Evolutionary conservation across 2,329 filamentous ascomycete genomes (phyloP), one percentile per base, ranked within the genome.

Genomic region (Aureobasidium sp.): DNA sequence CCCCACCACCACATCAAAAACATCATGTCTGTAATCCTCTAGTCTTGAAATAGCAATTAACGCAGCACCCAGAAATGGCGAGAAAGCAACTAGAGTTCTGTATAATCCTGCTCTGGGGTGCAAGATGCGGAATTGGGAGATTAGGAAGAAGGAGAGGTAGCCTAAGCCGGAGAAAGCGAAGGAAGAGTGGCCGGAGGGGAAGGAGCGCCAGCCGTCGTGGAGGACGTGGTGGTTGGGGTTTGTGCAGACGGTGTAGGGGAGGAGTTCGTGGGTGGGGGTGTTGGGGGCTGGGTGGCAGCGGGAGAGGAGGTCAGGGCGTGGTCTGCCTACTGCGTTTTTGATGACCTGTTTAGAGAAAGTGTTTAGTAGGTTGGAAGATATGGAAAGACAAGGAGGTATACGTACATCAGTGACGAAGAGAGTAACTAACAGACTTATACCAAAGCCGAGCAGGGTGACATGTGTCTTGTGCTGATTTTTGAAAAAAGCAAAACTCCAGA

Each of bases 241-340:
- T 11, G 88, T 92, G 77, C 90, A 95, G 3, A 92, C 82, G 36
- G 83, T 80, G 54, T 87, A 82, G 16, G 81, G 84, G 32, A 87
- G 79, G 50, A 87, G 74, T 36, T 75, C 68, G 65, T 85, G 77
- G 54, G 74, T 75, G 0, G 84, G 79, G 0, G 84, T 85, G 8
- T 80, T 82, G 14, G 78, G 69, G 34, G 73, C 67, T 0, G 94
- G 92, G 66, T 89, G 87, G 76, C 94, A 99, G 41, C 94, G 86
- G n/a, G 88, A 85, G 45, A 97, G 84, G 39, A 97, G 78, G 74
- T 97, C 93, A 3, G 93, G 93, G 7, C 93, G 84, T 34, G 91
- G 90, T 11, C 90, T 79, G 9, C 90, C 90, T 30, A 93, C 89
- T 10, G 88, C 83, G 71, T 96, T 96, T 76, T 99, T 99, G 71